Evolutionary conservation across 805 yeast genomes (phyloP).

Genomic region (Saccharomycopsis lassenensis): DNA sequence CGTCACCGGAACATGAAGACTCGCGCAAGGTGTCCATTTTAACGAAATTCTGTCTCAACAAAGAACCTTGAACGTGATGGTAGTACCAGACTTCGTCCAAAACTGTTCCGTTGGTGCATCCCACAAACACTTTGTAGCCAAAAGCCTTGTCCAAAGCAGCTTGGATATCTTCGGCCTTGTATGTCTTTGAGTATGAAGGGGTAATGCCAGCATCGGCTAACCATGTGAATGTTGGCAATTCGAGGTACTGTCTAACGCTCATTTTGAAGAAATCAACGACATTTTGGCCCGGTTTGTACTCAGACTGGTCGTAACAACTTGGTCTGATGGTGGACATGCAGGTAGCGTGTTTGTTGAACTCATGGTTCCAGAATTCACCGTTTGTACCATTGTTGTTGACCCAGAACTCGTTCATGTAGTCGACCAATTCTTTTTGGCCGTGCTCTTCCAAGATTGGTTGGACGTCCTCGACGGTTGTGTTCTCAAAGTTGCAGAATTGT

Average conservation of each 20-base stretch:
- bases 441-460: slow-evolving; percentile 9
- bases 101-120: slow-evolving; percentile 43
- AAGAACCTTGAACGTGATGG: slow-evolving; percentile 63
- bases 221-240: slow-evolving; percentile 58
- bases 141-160: slow-evolving; percentile 39
- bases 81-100: slow-evolving; percentile 59
- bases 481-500: slow-evolving; percentile 58
- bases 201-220: slow-evolving; percentile 56
- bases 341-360: slow-evolving; percentile 89
- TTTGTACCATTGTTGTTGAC: slow-evolving; percentile 61
- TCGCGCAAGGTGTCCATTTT: slow-evolving; percentile 48
- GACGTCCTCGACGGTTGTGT: slow-evolving; percentile 26
- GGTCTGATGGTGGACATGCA: slow-evolving; percentile 77
- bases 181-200: slow-evolving; percentile 50
- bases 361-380: slow-evolving; percentile 75
- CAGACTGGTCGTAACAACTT: slow-evolving; percentile 47
- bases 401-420: slow-evolving; percentile 56
- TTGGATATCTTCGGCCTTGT: slow-evolving; percentile 44
- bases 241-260: slow-evolving; percentile 44
- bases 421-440: slow-evolving; percentile 23
- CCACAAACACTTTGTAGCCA: slow-evolving; percentile 47
- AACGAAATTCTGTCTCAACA: slow-evolving; percentile 51
- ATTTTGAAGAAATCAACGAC: slow-evolving; percentile 64
- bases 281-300: slow-evolving; percentile 26
- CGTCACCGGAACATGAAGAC: slow-evolving; percentile 56